Conservation (phyloP, 1,139 yeast species). For the Suhomyces choctaworum region DNA sequence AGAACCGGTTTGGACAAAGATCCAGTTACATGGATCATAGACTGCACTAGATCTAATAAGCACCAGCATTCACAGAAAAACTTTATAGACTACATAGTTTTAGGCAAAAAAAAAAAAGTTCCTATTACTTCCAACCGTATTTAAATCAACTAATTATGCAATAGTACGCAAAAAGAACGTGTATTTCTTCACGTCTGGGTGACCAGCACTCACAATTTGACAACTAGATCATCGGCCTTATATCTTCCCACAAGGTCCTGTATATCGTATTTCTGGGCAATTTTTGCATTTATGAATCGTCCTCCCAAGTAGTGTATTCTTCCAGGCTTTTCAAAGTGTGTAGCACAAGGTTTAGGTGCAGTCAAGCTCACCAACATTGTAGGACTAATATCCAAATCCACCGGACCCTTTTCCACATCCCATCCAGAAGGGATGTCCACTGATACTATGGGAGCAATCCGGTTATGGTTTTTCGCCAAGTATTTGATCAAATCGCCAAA, state of each 20-base stretch:
- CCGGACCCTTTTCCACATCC: conserved; percentile 91
- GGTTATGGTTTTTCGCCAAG: conserved; percentile 35
- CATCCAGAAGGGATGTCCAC: conserved; percentile 96
- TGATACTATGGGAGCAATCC: conserved; percentile 62
- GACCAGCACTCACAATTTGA: conserved; percentile 29
- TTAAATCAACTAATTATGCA: no score
- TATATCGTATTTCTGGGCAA: conserved; percentile 75
- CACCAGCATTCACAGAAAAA: no score
- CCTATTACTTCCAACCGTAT: no score
- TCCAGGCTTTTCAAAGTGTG: conserved; percentile 37
- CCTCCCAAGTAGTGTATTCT: conserved; percentile 83
- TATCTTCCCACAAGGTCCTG: conserved; percentile 40
- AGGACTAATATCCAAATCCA: conserved; percentile 52
- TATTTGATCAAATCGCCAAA: conserved; percentile 59
- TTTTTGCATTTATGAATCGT: conserved; percentile 63
- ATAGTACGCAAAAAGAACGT: no score
- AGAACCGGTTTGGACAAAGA: conserved; percentile 13
- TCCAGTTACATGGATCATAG: neutral
- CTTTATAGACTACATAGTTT: no score
- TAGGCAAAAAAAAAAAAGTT: no score
- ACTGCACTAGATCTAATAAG: no score
- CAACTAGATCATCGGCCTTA: conserved; percentile 39
- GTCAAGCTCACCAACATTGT: conserved; percentile 76
- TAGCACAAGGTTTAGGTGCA: conserved; percentile 90
- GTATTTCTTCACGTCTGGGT: no score